Base-by-base conservation (phyloP, 164 flowering plant genomes). In the Macadamia tetraphylla region DNA sequence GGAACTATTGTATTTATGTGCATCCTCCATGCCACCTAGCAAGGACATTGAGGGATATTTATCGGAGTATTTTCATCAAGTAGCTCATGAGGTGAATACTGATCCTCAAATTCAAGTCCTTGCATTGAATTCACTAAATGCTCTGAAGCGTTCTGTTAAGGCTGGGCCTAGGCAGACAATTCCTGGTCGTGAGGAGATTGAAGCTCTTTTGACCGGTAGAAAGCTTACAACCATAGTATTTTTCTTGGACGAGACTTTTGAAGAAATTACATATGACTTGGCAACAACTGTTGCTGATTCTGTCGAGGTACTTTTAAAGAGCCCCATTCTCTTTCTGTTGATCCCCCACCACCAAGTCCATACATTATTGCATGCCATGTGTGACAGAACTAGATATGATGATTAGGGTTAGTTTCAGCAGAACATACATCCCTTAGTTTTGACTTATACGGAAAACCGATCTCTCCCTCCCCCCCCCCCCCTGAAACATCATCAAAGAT, bases 21-120 rank as follows among this genome's bases (percentile, higher is more conserved):
- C 98, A 55, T 92, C 97, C n/a, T 89, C 88, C 66, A 92, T 92
- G 96, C 98, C 99, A 73, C 99, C 99, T 69, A 87, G 92, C 87
- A 95, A 95, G 79, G 99, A 95, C 60, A 86, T 95, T 78, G 92
- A 88, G 57, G 90, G 84, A 58, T 95, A 88, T 77, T 76, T 95
- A 66, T 87, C 95, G 4, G 98, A 95, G 76, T 92, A 95, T 74
- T 83, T 95, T 31, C 97, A 95, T 62, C 79, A 83, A 76, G 89
- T 91, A 53, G 96, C 97, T 69, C 85, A 92, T 73, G 87, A 82
- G 51, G 72, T 71, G 13, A 75, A 57, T 73, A 75, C 71, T 62
- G 96, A 89, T 75, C 75, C 89, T 48, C 91, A 95, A 68, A 84
- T 91, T n/a, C 88, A 90, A 77, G 74, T 67, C 42, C 84, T 92